Percentiles rank a stretch among this genome's conserved stretches.
phyloP scores from a whole-genome alignment of 805 yeast genomes.

The Starmerella bombi region DNA sequence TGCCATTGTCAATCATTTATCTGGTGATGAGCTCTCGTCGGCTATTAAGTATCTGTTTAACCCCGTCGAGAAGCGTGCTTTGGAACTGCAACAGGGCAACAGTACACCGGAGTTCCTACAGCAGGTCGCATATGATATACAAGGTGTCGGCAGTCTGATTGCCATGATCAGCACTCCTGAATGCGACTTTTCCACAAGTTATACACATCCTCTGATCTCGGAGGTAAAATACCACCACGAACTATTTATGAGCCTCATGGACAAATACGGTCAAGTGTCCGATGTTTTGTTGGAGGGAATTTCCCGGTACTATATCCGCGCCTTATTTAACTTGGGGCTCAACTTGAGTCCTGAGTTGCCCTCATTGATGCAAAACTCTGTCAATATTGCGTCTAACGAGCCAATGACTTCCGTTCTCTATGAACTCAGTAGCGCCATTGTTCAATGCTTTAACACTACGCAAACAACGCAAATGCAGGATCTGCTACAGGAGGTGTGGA shows the following conservation, averaged over 20 bases:
- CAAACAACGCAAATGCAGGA: constrained; percentile 20
- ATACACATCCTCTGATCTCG: constrained; percentile 25
- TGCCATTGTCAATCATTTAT: constrained; percentile 42
- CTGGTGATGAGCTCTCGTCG: constrained; percentile 30
- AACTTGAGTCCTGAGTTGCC: constrained; percentile 8
- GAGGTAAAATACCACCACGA: constrained; percentile 11
- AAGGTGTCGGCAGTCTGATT: constrained; percentile 47
- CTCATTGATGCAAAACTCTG: constrained; percentile 5
- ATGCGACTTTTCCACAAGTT: constrained; percentile 33
- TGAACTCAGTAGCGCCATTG: constrained; percentile 15
- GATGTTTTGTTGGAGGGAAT: constrained; percentile 10
- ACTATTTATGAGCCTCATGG: constrained; percentile 7
- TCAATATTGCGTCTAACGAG: not conserved
- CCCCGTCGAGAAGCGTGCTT: constrained; percentile 45
- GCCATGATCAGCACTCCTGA: constrained; percentile 51
- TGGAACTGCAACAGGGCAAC: constrained; percentile 26
- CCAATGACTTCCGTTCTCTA: constrained; percentile 11
- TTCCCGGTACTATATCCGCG: constrained; percentile 14
- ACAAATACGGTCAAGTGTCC: constrained; percentile 4
- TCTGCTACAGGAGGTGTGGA: constrained; percentile 65
- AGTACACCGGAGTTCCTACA: not conserved
- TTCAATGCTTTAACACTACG: constrained; percentile 15
- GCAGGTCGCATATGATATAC: constrained; percentile 26
- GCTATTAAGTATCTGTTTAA: constrained; percentile 64
- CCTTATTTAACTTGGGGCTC: constrained; percentile 14